Evolutionary conservation across 1,284 basidiomycete genomes (phyloP), one percentile per base, ranked within the genome.

Genomic region (Fereydounia khargensis): DNA sequence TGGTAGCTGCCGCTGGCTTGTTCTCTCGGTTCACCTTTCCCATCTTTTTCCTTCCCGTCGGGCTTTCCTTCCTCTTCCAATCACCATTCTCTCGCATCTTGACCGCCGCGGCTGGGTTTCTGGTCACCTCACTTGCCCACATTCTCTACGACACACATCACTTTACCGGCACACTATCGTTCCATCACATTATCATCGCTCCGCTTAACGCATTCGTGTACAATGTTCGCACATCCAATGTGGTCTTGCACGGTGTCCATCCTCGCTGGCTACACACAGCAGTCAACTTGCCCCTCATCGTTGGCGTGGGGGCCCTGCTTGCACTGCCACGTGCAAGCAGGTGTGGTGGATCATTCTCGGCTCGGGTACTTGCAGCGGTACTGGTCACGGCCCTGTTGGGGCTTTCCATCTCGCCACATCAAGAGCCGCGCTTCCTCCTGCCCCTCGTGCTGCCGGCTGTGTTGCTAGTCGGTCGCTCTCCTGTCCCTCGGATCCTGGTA

Each of bases 401-500:
- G 14, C 65, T 77, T 3, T 77, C 76, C 8, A 40, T 72, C 18
- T 68, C 68, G 13, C 74, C 76, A 1, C 76, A 77, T 33, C 76
- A 77, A 44, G 76, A 77, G 42, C 67, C 76, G 9, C 67, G 76
- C 11, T 77, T 77, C 42, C 59, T 77, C 5, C 43, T 77, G 0
- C 65, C 76, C 0, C 59, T 77, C 16, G 28, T 67, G 17, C 37
- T 75, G 3, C 76, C 76, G 0, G 17, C 5, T 3, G 30, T 31
- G 9, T 18, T 39, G 20, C 27, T 33, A 7, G 5, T 33, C 16
- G 3, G 3, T n/a, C 31, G 16, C 23, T 19, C 5, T 28, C 20
- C 10, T 10, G 27, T 28, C 10, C 27, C 9, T 28, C 10, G 27
- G 10, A 28, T 28, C 27, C n/a, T 28, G 27, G 10, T 10, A 10